These are phyloP conservation scores for Rubroboletus pulcherrimus DNA, from an alignment of 768 basidiomycete genomes.

Conservation along the genomic window DNA sequence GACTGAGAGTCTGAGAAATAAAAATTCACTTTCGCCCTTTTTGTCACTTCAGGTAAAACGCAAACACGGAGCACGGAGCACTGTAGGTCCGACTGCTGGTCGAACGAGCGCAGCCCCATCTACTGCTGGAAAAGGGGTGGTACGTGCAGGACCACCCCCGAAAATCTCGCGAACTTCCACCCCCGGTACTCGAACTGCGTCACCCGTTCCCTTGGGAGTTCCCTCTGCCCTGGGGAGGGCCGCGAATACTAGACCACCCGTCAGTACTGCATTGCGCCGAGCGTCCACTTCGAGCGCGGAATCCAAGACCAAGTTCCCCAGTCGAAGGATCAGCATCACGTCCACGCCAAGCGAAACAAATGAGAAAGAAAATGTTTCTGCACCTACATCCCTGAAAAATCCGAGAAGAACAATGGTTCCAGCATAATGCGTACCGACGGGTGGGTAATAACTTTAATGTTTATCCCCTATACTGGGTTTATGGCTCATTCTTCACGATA, in stretches of 20 bases:
- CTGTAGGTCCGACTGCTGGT: conserved; percentile 55
- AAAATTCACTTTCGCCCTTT: conserved; percentile 1
- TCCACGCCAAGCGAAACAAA: conserved; percentile 43
- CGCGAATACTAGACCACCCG: conserved; percentile 14
- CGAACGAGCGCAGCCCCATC: conserved; percentile 39
- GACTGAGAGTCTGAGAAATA: not conserved
- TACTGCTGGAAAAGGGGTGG: conserved; percentile 29
- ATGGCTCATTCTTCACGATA: conserved; percentile 1
- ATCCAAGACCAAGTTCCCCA: conserved; percentile 33
- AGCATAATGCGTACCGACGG: conserved; percentile 6
- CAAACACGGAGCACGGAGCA: conserved; percentile 51
- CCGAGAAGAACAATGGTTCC: conserved; percentile 17
- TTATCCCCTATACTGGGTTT: conserved; percentile 9
- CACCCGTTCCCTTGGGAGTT: conserved; percentile 31
- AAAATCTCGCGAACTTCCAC: conserved; percentile 33
- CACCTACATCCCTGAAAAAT: conserved; percentile 18
- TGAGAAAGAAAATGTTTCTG: conserved; percentile 58
- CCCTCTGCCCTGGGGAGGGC: conserved; percentile 31
- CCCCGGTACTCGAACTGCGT: conserved; percentile 33
- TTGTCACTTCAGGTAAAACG: conserved; percentile 53
- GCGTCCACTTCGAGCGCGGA: conserved; percentile 32
- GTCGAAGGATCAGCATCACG: conserved; percentile 33
- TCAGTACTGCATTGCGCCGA: conserved; percentile 21
- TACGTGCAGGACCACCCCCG: conserved; percentile 52
- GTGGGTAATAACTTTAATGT: conserved; percentile 3